Evolutionary conservation across 1,139 yeast genomes (phyloP), one percentile per base, ranked within the genome.

Genomic region (Schwanniomyces etchellsii): DNA sequence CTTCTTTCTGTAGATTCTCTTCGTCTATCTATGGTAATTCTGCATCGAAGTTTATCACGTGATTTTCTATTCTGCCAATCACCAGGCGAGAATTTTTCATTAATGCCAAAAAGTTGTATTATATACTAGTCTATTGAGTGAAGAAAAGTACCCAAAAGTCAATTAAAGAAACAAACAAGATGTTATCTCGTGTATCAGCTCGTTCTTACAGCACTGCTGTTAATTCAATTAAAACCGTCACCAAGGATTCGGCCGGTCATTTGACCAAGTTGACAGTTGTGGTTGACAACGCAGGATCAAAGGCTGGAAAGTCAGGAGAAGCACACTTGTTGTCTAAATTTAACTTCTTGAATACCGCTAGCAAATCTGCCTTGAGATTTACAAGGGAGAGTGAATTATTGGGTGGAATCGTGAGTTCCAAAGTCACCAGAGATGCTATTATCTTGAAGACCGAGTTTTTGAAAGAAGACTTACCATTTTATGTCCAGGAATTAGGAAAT

Each of bases 321-420:
- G 72, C 97, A 30, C 97, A 91, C 60, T 65, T 88, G 45, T 73
- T 89, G 51, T 77, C 93, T 49, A 77, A 88, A 61, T 88, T 77
- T 61, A 81, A 81, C 50, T 91, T 82, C 70, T 77, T 84, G 60
- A 82, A 83, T 71, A 88, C 96, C 40, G 71, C 72, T 43, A 59
- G 77, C 48, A 86, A 88, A 61, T 82, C 95, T 21, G 96, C 95
- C 20, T 73, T 91, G 55, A 84, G 98, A 68, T 72, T 89, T 52
- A 83, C 89, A 50, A 83, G 98, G 64, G 98, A 93, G 66, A 68
- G 91, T 34, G 99, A 93, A 67, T 76, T 91, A 44, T 73, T 91
- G 48, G 98, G 98, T 43, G 97, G 96, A 53, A 64, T 63, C 41
- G 76, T 86, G 57, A 56, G 74, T 30, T 69, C 94, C 29, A 50